Conservation (phyloP, 1,284 basidiomycete species). For the Cerioporus squamosus region DNA sequence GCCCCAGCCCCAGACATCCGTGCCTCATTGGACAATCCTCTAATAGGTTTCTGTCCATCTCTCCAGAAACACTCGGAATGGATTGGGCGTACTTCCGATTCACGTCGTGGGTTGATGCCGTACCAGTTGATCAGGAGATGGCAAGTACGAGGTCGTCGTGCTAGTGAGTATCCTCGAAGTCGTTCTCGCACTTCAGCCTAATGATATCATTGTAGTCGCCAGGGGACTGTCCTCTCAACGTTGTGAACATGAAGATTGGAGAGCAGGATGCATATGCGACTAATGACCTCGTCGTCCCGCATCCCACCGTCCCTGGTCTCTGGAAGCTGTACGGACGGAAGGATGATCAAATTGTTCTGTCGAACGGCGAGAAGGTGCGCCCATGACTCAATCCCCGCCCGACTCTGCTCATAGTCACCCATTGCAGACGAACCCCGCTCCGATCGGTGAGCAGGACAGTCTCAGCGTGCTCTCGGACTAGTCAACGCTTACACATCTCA, state of each 20-base stretch:
- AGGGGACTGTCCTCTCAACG: constrained; percentile 1
- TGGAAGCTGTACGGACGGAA: constrained; percentile 7
- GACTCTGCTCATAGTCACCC: neutral
- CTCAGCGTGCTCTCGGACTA: too few relatives aligned
- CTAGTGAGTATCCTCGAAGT: neutral
- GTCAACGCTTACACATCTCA: constrained; percentile 6
- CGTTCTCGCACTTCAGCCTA: neutral
- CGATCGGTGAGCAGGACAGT: constrained; percentile 35
- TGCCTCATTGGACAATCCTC: neutral
- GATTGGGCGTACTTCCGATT: constrained; percentile 14
- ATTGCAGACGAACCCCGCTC: constrained; percentile 46
- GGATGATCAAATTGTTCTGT: constrained; percentile 8
- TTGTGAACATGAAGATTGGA: constrained; percentile 2
- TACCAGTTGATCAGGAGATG: neutral
- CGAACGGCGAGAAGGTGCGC: constrained; percentile 1
- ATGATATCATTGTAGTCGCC: neutral
- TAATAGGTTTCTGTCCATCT: neutral
- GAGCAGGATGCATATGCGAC: constrained; percentile 7
- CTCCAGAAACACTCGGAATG: neutral
- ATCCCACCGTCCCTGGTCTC: neutral
- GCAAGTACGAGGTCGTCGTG: constrained; percentile 5
- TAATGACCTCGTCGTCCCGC: constrained; percentile 4
- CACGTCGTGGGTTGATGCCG: neutral
- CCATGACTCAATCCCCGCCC: neutral
- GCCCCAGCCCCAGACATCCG: neutral